These are phyloP conservation scores for Priceomyces carsonii DNA, from an alignment of 805 yeast genomes.

Conservation along the genomic window DNA sequence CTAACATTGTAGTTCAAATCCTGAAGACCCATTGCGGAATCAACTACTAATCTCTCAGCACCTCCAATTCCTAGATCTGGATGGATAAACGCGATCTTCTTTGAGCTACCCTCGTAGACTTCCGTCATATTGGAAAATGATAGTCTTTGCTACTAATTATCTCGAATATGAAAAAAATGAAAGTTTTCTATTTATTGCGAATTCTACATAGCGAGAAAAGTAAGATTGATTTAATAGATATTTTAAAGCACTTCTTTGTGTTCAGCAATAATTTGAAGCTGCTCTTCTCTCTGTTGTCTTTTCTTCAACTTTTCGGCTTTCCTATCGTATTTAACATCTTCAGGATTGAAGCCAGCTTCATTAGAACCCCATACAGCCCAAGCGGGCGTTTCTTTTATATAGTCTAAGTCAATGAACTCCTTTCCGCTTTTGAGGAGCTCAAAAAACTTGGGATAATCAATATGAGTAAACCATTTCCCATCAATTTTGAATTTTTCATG, in stretches of 20 bases:
- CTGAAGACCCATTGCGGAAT: constrained; percentile 88
- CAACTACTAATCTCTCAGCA: constrained; percentile 96
- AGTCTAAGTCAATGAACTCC: constrained; percentile 77
- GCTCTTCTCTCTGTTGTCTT: constrained; percentile 39
- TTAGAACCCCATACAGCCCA: constrained; percentile 92
- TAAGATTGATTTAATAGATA: background rate
- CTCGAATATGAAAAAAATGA: background rate
- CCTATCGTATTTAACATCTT: constrained; percentile 66
- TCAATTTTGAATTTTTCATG: constrained; percentile 67
- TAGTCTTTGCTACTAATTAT: background rate
- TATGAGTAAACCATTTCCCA: constrained; percentile 85
- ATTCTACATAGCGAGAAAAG: background rate
- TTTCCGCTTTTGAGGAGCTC: constrained; percentile 64
- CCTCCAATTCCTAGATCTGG: constrained; percentile 98
- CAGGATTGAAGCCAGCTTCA: constrained; percentile 88
- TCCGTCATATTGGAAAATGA: constrained; percentile 1
- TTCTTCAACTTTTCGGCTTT: constrained; percentile 60
- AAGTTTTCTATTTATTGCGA: background rate
- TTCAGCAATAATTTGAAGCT: constrained; percentile 12
- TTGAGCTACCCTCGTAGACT: constrained; percentile 1
- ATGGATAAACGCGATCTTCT: constrained; percentile 80
- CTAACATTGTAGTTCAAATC: constrained; percentile 60
- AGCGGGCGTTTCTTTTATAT: constrained; percentile 75
- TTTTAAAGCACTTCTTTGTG: constrained; percentile 8
- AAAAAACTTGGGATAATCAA: constrained; percentile 77